phyloP scores from a whole-genome alignment of 1,139 yeast genomes.

The Entelexis sorbosivorans region DNA sequence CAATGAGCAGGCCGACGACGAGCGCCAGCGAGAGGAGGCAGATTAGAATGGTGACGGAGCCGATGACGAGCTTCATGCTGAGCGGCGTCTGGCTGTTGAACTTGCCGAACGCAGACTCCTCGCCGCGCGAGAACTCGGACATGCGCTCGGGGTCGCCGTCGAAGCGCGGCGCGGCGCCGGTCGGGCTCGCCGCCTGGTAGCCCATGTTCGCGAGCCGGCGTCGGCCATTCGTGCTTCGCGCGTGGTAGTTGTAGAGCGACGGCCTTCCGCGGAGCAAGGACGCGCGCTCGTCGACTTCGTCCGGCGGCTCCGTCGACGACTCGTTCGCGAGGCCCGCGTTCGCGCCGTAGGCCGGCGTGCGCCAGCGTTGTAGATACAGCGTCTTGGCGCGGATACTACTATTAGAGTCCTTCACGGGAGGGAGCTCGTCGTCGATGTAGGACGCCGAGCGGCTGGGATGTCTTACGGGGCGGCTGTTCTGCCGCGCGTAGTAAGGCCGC shows the following conservation, averaged over 20 bases:
- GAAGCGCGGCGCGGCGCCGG: neutral
- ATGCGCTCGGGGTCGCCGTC: neutral
- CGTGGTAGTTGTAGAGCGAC: slow-evolving; percentile 15
- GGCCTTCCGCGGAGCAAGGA: slow-evolving; percentile 15
- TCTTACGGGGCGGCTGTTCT: neutral
- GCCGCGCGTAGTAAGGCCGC: neutral
- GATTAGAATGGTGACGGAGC: slow-evolving; percentile 26
- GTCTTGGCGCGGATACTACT: slow-evolving; percentile 32
- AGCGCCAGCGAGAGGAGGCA: slow-evolving; percentile 46
- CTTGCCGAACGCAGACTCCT: slow-evolving; percentile 15
- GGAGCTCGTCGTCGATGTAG: neutral
- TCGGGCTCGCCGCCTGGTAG: neutral
- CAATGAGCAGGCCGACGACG: slow-evolving; percentile 69
- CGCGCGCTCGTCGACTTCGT: slow-evolving; percentile 18
- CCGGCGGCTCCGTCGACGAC: slow-evolving; percentile 25
- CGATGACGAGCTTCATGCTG: slow-evolving; percentile 26
- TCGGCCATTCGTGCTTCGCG: slow-evolving; percentile 7
- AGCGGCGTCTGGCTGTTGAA: slow-evolving; percentile 25
- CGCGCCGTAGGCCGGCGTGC: slow-evolving; percentile 13
- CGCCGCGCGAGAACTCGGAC: neutral
- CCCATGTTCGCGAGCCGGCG: slow-evolving; percentile 2
- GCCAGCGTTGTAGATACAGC: slow-evolving; percentile 27
- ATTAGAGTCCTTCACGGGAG: slow-evolving; percentile 12
- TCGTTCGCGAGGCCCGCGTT: neutral
- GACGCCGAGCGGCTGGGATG: neutral